Conservation (phyloP, 2,329 filamentous ascomycete species). For the Colletotrichum costaricense region DNA sequence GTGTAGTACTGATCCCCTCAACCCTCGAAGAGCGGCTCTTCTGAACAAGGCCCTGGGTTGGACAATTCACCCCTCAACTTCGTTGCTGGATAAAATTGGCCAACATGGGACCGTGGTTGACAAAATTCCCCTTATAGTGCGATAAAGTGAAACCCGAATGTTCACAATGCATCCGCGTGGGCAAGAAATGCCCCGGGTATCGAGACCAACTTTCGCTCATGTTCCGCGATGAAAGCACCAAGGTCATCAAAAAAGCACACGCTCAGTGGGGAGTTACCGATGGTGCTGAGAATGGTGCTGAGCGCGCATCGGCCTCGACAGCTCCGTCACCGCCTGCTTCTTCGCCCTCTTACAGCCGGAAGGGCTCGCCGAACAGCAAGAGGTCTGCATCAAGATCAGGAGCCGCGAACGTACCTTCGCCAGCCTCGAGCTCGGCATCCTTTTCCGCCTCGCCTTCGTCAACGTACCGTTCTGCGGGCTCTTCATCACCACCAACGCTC, state of each 20-base stretch:
- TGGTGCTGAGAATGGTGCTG: conserved; percentile 1
- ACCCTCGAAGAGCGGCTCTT: not conserved
- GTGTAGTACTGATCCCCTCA: conserved; percentile 38
- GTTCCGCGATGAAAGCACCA: conserved; percentile 74
- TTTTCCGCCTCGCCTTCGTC: conserved; percentile 39
- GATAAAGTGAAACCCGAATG: conserved; percentile 71
- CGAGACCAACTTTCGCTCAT: conserved; percentile 72
- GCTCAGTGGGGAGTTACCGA: conserved; percentile 56
- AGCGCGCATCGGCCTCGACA: conserved; percentile 1
- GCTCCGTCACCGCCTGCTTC: conserved; percentile 39
- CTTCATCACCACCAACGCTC: conserved; percentile 25
- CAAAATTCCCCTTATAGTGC: conserved; percentile 56
- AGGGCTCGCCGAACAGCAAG: conserved; percentile 17
- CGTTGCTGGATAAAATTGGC: not conserved
- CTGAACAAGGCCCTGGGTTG: not conserved
- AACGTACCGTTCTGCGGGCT: conserved; percentile 14
- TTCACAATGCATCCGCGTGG: conserved; percentile 70
- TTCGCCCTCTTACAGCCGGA: conserved; percentile 33
- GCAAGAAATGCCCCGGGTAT: conserved; percentile 72
- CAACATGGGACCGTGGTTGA: not conserved
- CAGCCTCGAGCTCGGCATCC: conserved; percentile 29
- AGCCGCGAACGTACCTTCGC: not conserved
- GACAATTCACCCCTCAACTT: not conserved
- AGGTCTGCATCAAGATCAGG: not conserved
- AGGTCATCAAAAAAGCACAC: conserved; percentile 69